Evolutionary conservation across 257 asterid genomes (phyloP).

Genomic region (Solanum corneliomulleri): DNA sequence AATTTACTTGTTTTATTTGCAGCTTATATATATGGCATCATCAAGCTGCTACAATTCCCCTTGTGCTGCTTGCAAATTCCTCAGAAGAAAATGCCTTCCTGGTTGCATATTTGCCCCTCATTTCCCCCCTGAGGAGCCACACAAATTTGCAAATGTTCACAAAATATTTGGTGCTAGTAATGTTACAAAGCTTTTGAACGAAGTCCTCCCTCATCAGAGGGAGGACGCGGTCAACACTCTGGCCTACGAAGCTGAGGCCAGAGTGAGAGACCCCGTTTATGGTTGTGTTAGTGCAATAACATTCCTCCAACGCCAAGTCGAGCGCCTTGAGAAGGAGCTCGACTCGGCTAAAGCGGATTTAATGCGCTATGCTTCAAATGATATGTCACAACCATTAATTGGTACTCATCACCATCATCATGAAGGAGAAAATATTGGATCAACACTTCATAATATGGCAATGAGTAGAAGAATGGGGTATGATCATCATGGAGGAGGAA

Average conservation of each 20-base stretch:
- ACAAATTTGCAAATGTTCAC: slow-evolving; percentile 37
- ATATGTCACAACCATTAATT: background rate
- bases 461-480: background rate
- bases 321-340: slow-evolving; percentile 30
- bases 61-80: slow-evolving; percentile 48
- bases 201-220: slow-evolving; percentile 31
- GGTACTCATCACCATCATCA: background rate
- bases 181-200: slow-evolving; percentile 33
- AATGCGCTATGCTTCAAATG: slow-evolving; percentile 8
- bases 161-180: slow-evolving; percentile 40
- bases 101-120: slow-evolving; percentile 32
- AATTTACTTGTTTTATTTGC: background rate
- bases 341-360: slow-evolving; percentile 23
- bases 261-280: slow-evolving; percentile 36
- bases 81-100: slow-evolving; percentile 30
- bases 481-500: background rate
- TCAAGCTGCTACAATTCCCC: slow-evolving; percentile 33
- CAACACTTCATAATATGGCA: background rate
- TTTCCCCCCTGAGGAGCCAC: slow-evolving; percentile 43
- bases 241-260: slow-evolving; percentile 44
- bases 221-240: slow-evolving; percentile 37
- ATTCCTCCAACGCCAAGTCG: slow-evolving; percentile 31
- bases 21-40: slow-evolving; percentile 24
- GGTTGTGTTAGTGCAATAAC: slow-evolving; percentile 42
- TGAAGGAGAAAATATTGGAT: background rate